Evolutionary conservation across 2,329 filamentous ascomycete species (phyloP), one percentile per base, ranked within the genome.

Genomic region (Seiridium unicorne): DNA sequence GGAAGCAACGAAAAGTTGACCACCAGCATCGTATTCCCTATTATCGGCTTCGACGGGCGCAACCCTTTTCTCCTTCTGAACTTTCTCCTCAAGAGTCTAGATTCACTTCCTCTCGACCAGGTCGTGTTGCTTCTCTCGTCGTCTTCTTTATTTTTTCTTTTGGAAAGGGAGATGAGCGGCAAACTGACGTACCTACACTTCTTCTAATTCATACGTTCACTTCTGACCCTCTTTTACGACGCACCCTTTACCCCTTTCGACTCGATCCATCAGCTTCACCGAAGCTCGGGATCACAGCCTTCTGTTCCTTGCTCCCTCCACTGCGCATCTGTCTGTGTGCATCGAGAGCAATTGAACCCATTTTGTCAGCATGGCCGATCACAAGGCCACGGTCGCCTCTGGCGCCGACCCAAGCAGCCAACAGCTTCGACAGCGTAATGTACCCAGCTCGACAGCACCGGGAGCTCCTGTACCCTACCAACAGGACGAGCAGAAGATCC

Each of bases 401-500:
- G 86, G 86, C 75, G 81, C 83, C 69, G 84, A 88, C 68, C 68
- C 69, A 8, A 73, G 81, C 60, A 79, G 78, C 68, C 82, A 87
- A 68, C 80, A 80, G 65, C 78, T 84, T 63, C 80, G 86, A 67
- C 77, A 85, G 69, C 84, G 86, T 69, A 80, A 82, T 69, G 75
- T 81, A 58, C 79, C 80, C 51, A 77, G 77, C 48, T 74, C 78
- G 61, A 74, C 76, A 58, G 70, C 71, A 61, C 65, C 76, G 62
- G 66, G 63, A 57, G 74, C 61, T 66, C 72, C 64, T 71, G 74
- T 61, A 68, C 72, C 72, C 61, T 65, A 74, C 53, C 79, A 87
- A 69, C 69, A 79, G 34, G 84, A 86, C 64, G 83, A 88, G 66
- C 84, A 84, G 73, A 88, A 87, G 78, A 83, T 84, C 73, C 74